These are phyloP conservation scores for Coprinopsis marcescibilis DNA, from an alignment of 768 basidiomycete species.

Conservation along the genomic window DNA sequence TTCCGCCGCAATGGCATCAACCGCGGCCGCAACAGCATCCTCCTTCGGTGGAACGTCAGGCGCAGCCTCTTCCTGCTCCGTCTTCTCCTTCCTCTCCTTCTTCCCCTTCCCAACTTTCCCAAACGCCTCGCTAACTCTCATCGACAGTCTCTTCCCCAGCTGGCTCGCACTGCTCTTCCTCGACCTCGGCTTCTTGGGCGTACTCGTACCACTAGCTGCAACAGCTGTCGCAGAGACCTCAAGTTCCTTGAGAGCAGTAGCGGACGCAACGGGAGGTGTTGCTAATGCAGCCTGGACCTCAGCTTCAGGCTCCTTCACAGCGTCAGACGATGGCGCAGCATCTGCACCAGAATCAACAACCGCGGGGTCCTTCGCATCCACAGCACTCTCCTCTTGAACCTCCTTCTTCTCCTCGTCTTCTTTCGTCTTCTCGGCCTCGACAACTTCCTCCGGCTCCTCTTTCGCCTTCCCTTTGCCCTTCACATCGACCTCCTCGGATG, in stretches of 20 bases:
- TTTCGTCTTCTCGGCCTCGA: constrained; percentile 1
- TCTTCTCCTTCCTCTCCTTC: neutral
- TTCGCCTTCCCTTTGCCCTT: neutral
- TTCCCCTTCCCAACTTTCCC: neutral
- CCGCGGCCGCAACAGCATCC: neutral
- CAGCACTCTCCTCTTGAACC: neutral
- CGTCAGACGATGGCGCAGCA: neutral
- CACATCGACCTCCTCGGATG: neutral
- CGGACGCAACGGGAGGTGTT: too few relatives aligned
- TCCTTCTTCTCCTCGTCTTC: neutral
- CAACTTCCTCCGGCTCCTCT: neutral
- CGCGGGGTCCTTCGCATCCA: neutral
- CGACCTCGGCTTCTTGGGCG: too few relatives aligned
- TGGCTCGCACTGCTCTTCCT: too few relatives aligned
- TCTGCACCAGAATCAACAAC: neutral
- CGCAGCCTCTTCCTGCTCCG: neutral
- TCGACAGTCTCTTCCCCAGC: constrained; percentile 5
- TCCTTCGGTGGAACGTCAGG: neutral
- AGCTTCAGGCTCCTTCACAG: neutral
- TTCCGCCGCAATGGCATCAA: neutral
- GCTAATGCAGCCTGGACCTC: too few relatives aligned
- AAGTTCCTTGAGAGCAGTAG: neutral
- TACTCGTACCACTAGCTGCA: neutral
- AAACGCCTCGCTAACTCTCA: constrained; percentile 2
- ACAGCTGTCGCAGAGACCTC: neutral